Base-by-base conservation (phyloP, 805 yeast genomes). In the Maudiozyma serrabonitensis region DNA sequence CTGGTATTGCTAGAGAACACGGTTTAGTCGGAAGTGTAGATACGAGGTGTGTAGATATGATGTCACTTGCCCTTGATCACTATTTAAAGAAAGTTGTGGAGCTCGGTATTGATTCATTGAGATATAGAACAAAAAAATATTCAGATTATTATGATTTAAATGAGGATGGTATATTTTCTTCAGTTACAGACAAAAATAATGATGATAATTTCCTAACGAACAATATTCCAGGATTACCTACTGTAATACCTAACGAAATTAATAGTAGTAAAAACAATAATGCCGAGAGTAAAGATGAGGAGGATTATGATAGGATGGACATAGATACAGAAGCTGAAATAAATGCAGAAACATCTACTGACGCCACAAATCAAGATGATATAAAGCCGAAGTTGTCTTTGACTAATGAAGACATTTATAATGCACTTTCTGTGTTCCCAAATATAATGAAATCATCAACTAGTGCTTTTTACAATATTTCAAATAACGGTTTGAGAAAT, bases 1-100 rank as follows among this genome's bases (percentile, higher is more conserved):
- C 82, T 19, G 93, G 95, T 60, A 81, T 85, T 9, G 84, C 93
- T 55, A 75, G 96, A 58, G 98, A 93, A 60, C 81, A 88, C 62
- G 99, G 99, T 0, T 69, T 93, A 8, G 75, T 89, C 0, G 95
- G 95, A 0, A 79, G 81, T 15, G 73, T 91, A n/a, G 82, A 80
- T 43, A 75, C 82, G n/a, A 81, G 80, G 19, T 86, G 84, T 6
- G 77, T 86, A n/a, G 95, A 89, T 49, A 70, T 93, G 18, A 63
- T 90, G 54, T 70, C 81, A 21, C 66, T 85, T n/a, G 97, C 96
- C 0, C 69, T 93, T 41, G 97, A 91, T 60, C 73, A 77, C 34
- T 91, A 89, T 67, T 67, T 93, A 54, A 85, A 83, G 57, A 78
- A 80, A 51, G 70, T 90, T 11, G 67, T 91, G 6, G 93, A 87